phyloP scores from a whole-genome alignment of 179 eudicot species.

The Beta lomatogona region DNA sequence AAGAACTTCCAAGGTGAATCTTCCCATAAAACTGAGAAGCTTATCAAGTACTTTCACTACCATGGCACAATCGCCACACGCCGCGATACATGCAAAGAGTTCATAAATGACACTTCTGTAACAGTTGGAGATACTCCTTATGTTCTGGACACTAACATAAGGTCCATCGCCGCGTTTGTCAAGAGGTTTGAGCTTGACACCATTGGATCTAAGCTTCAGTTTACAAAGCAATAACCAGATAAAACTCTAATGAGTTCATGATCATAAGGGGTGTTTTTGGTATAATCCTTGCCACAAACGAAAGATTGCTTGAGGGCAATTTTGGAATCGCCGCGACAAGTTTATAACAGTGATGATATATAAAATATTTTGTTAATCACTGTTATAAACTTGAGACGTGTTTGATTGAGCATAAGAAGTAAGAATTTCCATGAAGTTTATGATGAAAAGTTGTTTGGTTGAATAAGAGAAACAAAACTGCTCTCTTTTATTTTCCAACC shows the following conservation, averaged over 20 bases:
- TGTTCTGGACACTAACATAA: slow-evolving; percentile 49
- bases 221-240: slow-evolving; percentile 44
- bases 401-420: no score
- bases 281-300: background rate
- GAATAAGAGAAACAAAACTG: no score
- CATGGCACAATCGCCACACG: slow-evolving; percentile 66
- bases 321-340: background rate
- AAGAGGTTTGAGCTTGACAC: slow-evolving; percentile 62
- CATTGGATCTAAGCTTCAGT: slow-evolving; percentile 55
- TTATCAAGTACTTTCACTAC: slow-evolving; percentile 70
- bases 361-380: no score
- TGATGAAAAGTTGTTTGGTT: no score
- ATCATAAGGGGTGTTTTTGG: background rate
- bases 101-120: slow-evolving; percentile 40
- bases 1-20: slow-evolving; percentile 58
- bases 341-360: no score
- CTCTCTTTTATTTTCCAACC: no score
- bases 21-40: slow-evolving; percentile 43
- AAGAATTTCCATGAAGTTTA: no score
- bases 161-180: slow-evolving; percentile 42
- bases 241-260: background rate
- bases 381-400: no score
- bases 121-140: slow-evolving; percentile 51
- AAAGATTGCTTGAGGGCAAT: background rate
- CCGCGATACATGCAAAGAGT: slow-evolving; percentile 56